Evolutionary conservation across 2,329 filamentous ascomycete species (phyloP), one percentile per base, ranked within the genome.

Genomic region (Colletotrichum aenigma): DNA sequence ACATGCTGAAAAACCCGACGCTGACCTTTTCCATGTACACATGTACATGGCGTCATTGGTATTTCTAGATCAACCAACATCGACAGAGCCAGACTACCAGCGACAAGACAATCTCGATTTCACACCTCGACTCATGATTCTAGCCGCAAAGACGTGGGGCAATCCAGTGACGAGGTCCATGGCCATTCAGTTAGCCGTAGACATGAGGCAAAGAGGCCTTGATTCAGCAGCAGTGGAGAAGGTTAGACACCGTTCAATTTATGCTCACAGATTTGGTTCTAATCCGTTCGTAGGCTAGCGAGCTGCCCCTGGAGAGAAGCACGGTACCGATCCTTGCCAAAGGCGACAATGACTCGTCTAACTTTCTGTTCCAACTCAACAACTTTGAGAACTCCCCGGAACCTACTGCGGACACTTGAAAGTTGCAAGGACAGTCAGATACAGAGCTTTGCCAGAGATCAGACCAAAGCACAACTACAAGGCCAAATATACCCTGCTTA

Each of bases 1-100:
- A 76, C 69, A 70, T 79, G 18, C 78, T 94, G 89, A 90, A 93
- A 85, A 94, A 94, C 76, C 93, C 93, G 0, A 93, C 94, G 81
- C 89, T 94, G 78, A 90, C 91, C 0, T 95, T 94, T 83, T 93
- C 92, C 77, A 86, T 94, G 8, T 95, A 94, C 79, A 92, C 77
- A 86, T 94, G 8, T 95, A 94, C 79, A 92, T 94, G 65, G 91
- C 93, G 10, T 91, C 93, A 15, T 88, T 92, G 30, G 93, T 95
- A 0, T 94, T 95, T 77, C 88, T 95, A 2, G 92, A 94, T 77
- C 91, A 92, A 78, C 91, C 89, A 52, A 89, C 91, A 1, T 88
- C 91, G n/a, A 92, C 94, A 3, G 56, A 34, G 0, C 52, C 65
- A 12, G 81, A 79, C 13, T 78, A 85, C 75, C 30, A 18, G 4